Evolutionary conservation across 495 filamentous ascomycete species (phyloP), one percentile per base, ranked within the genome.

Genomic region (Tricharina praecox): DNA sequence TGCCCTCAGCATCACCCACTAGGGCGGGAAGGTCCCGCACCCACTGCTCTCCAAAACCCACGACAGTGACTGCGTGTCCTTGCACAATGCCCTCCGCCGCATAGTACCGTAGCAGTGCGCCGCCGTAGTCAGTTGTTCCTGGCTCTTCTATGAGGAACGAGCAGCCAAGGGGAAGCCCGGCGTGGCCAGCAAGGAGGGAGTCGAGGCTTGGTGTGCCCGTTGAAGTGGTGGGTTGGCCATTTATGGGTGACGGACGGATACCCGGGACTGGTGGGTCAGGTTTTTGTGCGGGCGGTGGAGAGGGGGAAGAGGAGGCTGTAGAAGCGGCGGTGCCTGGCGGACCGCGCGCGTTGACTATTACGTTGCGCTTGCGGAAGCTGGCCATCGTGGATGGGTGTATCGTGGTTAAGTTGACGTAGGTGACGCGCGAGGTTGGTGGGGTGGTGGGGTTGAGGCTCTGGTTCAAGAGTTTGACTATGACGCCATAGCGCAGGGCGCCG

Each of bases 41-140:
- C 90, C 90, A 96, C 47, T 69, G 68, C 32, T 86, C 79, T 7
- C 75, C 74, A 45, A 82, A 67, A 19, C 85, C 88, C 18, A 95
- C 69, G 10, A 88, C 77, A 62, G 92, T 86, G 33, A 96, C 74
- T 44, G 76, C 72, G 49, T 97, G 90, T 5, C 85, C 86, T 61
- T 97, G 92, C 13, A 93, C 75, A 2, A 95, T 72, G 0, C 90
- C 90, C 64, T 97, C 87, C 0, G 88, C 87, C 1, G 84, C 92
- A 66, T 85, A 96, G 59, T 86, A 94, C 37, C 82, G 71, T 16
- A 95, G 68, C 50, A 97, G 68, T 44, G 79, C 71, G 1, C 85
- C 85, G 0, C 82, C 81, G 65, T 88, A 97, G 55, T 97, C 90
- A 1, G 90, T 97, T 15, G 87, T 94, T 1, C 88, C 90, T 54